Conservation (phyloP, 2,329 filamentous ascomycete species). For the Raffaelea ambrosiae region DNA sequence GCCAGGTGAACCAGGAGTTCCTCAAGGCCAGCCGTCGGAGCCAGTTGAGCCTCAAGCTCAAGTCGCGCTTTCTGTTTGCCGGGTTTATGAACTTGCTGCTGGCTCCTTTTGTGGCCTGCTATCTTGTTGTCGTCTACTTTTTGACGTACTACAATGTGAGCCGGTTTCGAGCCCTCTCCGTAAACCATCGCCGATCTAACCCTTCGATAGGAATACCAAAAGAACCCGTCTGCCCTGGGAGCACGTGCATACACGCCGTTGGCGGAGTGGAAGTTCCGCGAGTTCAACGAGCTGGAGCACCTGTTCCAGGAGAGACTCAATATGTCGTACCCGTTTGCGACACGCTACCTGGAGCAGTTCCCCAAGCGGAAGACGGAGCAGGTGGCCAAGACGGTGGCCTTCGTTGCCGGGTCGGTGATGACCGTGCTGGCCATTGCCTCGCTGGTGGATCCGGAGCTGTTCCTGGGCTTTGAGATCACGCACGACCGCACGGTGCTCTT, state of each 20-base stretch:
- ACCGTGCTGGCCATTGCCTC: conserved; percentile 79
- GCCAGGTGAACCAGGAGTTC: conserved; percentile 80
- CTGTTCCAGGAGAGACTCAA: conserved; percentile 83
- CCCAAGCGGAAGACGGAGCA: conserved; percentile 92
- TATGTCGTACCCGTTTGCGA: conserved; percentile 91
- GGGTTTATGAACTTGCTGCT: conserved; percentile 80
- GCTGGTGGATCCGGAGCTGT: conserved; percentile 82
- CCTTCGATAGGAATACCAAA: conserved; percentile 73
- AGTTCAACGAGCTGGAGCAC: conserved; percentile 95
- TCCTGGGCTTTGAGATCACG: conserved; percentile 86
- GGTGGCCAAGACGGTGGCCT: conserved; percentile 73
- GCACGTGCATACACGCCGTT: conserved; percentile 85
- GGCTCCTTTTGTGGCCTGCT: conserved; percentile 79
- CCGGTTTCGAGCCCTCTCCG: conserved; percentile 5
- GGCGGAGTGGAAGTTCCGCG: conserved; percentile 95
- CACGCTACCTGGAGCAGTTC: conserved; percentile 89
- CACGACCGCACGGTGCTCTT: conserved; percentile 82
- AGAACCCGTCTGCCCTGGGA: conserved; percentile 80
- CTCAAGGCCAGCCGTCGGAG: conserved; percentile 74
- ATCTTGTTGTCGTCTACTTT: conserved; percentile 81
- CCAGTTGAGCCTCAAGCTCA: conserved; percentile 68
- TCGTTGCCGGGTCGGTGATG: conserved; percentile 77
- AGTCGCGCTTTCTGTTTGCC: conserved; percentile 69
- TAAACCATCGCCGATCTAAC: not conserved
- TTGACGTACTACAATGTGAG: conserved; percentile 87